These are phyloP conservation scores for Helichrysum umbraculigerum DNA, from an alignment of 129 eudicot genomes.

Conservation along the genomic window DNA sequence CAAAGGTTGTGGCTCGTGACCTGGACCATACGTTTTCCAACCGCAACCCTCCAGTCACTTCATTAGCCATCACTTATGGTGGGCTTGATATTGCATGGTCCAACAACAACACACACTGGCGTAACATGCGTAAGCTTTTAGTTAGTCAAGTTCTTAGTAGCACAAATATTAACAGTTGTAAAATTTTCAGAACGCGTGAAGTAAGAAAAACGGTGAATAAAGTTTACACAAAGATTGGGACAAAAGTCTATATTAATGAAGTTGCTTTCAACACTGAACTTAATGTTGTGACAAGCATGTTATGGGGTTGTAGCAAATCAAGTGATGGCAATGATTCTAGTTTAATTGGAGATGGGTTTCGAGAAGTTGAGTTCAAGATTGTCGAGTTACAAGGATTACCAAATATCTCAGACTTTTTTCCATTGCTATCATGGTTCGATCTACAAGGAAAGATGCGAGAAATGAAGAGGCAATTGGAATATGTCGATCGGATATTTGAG, in stretches of 20 bases:
- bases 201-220: conserved; percentile 25
- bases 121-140: background rate
- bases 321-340: conserved; percentile 16
- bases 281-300: conserved; percentile 27
- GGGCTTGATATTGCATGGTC: conserved; percentile 13
- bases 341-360: conserved; percentile 6
- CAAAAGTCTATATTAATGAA: background rate
- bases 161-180: conserved; percentile 16
- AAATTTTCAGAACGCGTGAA: conserved; percentile 16
- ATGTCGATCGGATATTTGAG: background rate
- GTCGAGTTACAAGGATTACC: conserved; percentile 12
- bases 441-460: conserved; percentile 21
- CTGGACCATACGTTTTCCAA: conserved; percentile 15
- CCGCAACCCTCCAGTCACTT: conserved; percentile 2
- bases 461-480: background rate
- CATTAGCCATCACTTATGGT: background rate
- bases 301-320: too few species aligned
- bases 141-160: conserved; percentile 26
- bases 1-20: too few species aligned
- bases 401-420: conserved; percentile 34
- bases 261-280: conserved; percentile 13
- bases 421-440: conserved; percentile 29
- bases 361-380: conserved; percentile 26
- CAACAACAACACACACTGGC: background rate
- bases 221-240: conserved; percentile 12